Conservation (phyloP, 2,329 filamentous ascomycete species). For the Fusarium sp. region DNA sequence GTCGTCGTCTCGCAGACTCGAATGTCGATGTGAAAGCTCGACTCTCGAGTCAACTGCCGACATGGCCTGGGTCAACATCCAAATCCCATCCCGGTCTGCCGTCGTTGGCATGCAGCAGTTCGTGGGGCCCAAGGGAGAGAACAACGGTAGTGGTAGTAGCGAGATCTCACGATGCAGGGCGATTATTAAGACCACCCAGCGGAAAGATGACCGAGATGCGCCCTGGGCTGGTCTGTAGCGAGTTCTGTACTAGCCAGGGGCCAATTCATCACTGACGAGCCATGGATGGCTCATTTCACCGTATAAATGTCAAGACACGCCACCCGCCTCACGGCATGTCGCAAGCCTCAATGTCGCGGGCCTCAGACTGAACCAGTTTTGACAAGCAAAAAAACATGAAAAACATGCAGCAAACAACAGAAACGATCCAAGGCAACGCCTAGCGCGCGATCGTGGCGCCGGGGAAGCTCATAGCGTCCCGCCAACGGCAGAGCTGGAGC, state of each 20-base stretch:
- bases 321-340: constrained; percentile 24
- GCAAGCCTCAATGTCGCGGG: constrained; percentile 19
- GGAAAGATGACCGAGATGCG: constrained; percentile 32
- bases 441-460: neutral
- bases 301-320: constrained; percentile 29
- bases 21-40: neutral
- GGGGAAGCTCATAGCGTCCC: constrained; percentile 1
- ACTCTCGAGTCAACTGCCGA: constrained; percentile 1
- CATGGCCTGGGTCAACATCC: neutral
- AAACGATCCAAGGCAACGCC: neutral
- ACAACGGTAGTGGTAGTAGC: constrained; percentile 6
- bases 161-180: constrained; percentile 33
- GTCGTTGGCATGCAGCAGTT: constrained; percentile 37
- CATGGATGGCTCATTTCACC: neutral
- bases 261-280: neutral
- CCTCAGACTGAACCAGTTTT: constrained; percentile 16
- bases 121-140: constrained; percentile 33
- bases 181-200: constrained; percentile 31
- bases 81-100: constrained; percentile 18
- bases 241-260: constrained; percentile 6
- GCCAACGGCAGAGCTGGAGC: constrained; percentile 6
- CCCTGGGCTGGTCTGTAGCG: neutral
- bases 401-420: neutral
- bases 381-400: neutral
- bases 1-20: neutral